A percentile compares a stretch with the other conserved stretches of the same genome.
Evolutionary conservation across 345 rosid genomes (phyloP).

Genomic region (Ceriops zippeliana): DNA sequence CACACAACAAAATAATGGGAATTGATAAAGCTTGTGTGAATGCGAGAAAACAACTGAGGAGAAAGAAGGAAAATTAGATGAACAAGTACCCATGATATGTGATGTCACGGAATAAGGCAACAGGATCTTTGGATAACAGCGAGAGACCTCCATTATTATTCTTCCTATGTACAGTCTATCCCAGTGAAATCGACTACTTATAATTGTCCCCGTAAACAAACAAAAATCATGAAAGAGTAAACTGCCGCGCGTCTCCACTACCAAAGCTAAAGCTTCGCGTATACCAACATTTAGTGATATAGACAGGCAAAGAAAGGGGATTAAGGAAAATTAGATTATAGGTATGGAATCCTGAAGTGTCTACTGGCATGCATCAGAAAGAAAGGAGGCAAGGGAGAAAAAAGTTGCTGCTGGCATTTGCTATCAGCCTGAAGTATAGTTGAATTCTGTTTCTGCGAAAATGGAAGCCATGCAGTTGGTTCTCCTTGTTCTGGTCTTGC

Average conservation of each 20-base stretch:
- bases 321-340: slow-evolving; percentile 6
- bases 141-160: background rate
- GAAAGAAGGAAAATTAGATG: background rate
- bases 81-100: background rate
- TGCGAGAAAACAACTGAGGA: slow-evolving; percentile 1
- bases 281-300: slow-evolving; percentile 8
- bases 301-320: slow-evolving; percentile 11
- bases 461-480: slow-evolving; percentile 21
- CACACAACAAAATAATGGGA: background rate
- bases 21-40: slow-evolving; percentile 23
- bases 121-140: background rate
- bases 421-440: too few species aligned
- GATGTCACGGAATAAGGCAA: slow-evolving; percentile 17
- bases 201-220: slow-evolving; percentile 4
- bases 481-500: slow-evolving; percentile 12
- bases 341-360: background rate
- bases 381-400: too few species aligned
- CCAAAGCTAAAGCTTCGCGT: background rate
- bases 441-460: background rate
- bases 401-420: too few species aligned
- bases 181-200: background rate
- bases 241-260: slow-evolving; percentile 24
- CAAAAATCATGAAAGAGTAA: background rate
- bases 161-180: background rate
- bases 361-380: too few species aligned